These are phyloP conservation scores for Thelonectria blattea DNA, from an alignment of 2,329 filamentous ascomycete species.

Conservation along the genomic window DNA sequence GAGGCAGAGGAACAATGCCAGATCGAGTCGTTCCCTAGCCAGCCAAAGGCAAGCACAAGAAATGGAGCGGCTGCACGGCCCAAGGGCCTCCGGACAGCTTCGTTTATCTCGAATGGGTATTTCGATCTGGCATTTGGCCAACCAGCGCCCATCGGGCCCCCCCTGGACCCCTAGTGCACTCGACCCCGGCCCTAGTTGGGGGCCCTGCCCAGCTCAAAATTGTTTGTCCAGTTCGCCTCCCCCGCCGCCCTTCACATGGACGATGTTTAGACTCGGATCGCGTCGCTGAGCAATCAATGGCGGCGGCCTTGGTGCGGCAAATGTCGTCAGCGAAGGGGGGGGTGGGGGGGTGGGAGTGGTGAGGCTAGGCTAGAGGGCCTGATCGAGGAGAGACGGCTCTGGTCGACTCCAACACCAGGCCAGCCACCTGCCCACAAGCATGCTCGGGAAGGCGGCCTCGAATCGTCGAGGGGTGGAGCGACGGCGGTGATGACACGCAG, in stretches of 20 bases:
- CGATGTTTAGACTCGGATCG: slow-evolving; percentile 9
- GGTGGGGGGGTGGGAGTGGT: slow-evolving; percentile 6
- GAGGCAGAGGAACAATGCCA: neutral
- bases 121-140: slow-evolving; percentile 32
- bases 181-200: slow-evolving; percentile 23
- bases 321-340: slow-evolving; percentile 13
- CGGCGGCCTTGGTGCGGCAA: neutral
- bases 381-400: slow-evolving; percentile 1
- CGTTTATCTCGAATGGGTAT: slow-evolving; percentile 33
- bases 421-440: slow-evolving; percentile 25
- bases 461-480: slow-evolving; percentile 23
- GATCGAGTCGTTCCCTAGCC: slow-evolving; percentile 9
- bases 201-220: slow-evolving; percentile 21
- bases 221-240: slow-evolving; percentile 23
- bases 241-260: slow-evolving; percentile 18
- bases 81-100: slow-evolving; percentile 10
- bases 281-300: slow-evolving; percentile 2
- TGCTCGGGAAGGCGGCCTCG: slow-evolving; percentile 27
- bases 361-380: neutral
- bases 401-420: slow-evolving; percentile 12
- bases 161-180: slow-evolving; percentile 24
- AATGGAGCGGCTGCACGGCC: slow-evolving; percentile 2
- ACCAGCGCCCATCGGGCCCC: slow-evolving; percentile 21
- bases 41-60: neutral
- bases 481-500: slow-evolving; percentile 34